Percentiles rank a stretch among this genome's conserved stretches.
phyloP scores from a whole-genome alignment of 2,329 filamentous ascomycete genomes.

The Thielaviopsis musarum region DNA sequence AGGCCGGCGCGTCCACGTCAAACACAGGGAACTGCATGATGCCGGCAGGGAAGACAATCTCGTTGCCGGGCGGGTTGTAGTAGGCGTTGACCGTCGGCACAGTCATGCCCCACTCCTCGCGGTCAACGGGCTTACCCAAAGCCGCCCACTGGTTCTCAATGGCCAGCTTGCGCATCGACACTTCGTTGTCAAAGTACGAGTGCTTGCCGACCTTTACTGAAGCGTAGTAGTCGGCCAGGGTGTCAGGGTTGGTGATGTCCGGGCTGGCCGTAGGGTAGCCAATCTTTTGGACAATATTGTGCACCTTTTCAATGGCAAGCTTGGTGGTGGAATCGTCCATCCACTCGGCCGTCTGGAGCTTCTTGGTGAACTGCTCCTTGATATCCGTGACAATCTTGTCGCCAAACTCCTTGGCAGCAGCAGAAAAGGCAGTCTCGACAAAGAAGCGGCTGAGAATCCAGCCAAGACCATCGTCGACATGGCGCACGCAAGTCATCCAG shows the following conservation, averaged over 20 bases:
- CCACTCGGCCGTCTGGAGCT: conserved; percentile 42
- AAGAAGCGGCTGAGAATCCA: conserved; percentile 60
- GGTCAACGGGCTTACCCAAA: conserved; percentile 42
- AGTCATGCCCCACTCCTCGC: conserved; percentile 42
- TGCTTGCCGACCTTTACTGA: conserved; percentile 31
- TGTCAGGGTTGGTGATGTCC: conserved; percentile 40
- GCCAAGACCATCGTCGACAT: conserved; percentile 39
- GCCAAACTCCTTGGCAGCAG: conserved; percentile 47
- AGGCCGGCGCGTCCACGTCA: conserved; percentile 43
- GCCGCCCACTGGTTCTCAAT: conserved; percentile 35
- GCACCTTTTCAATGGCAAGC: conserved; percentile 45
- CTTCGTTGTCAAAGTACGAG: conserved; percentile 39
- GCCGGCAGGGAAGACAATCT: conserved; percentile 52
- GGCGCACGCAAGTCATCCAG: conserved; percentile 46
- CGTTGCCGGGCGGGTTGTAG: conserved; percentile 46
- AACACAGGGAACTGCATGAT: conserved; percentile 56
- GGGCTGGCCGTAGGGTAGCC: conserved; percentile 48
- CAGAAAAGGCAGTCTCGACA: conserved; percentile 49
- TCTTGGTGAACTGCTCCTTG: conserved; percentile 46
- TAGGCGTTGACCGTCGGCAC: conserved; percentile 49
- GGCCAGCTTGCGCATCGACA: conserved; percentile 32
- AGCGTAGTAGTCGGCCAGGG: conserved; percentile 39
- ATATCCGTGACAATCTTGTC: conserved; percentile 56
- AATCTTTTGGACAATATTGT: conserved; percentile 51
- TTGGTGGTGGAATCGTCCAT: conserved; percentile 44